Percentiles rank a stretch among this genome's conserved stretches.
Evolutionary conservation across 768 basidiomycete species (phyloP).

Genomic region (Pleurotus giganteus): DNA sequence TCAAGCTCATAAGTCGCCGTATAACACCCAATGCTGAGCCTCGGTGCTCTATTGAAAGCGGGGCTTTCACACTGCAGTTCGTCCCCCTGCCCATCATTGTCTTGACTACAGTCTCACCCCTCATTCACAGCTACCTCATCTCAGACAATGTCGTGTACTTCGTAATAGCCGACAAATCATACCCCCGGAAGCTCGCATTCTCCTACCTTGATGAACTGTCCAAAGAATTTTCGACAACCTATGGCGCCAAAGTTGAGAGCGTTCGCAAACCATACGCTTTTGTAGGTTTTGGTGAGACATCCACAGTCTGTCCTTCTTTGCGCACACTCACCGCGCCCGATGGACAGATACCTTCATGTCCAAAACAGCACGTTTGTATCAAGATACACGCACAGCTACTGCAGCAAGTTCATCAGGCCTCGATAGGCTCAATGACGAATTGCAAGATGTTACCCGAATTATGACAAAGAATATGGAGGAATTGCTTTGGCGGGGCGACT

Average conservation of each 20-base stretch:
- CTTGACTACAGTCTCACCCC: slow-evolving; percentile 10
- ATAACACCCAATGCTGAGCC: slow-evolving; percentile 94
- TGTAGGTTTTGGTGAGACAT: slow-evolving; percentile 86
- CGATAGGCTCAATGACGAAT: slow-evolving; percentile 90
- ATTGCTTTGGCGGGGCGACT: slow-evolving; percentile 96
- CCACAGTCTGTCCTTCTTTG: neutral
- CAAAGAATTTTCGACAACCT: slow-evolving; percentile 91
- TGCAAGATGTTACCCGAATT: slow-evolving; percentile 97
- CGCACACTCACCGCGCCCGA: neutral
- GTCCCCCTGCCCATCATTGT: slow-evolving; percentile 28
- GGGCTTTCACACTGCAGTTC: slow-evolving; percentile 93
- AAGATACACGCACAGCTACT: slow-evolving; percentile 84
- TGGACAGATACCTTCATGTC: slow-evolving; percentile 94
- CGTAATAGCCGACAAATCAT: slow-evolving; percentile 94
- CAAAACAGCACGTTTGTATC: slow-evolving; percentile 93
- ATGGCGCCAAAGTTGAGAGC: slow-evolving; percentile 90
- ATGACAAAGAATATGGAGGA: slow-evolving; percentile 99
- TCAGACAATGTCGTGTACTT: slow-evolving; percentile 92
- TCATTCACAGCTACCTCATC: slow-evolving; percentile 80
- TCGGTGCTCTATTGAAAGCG: slow-evolving; percentile 94
- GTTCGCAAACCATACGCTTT: slow-evolving; percentile 98
- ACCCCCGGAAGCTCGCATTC: slow-evolving; percentile 95
- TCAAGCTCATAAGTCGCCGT: slow-evolving; percentile 93
- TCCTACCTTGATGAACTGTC: slow-evolving; percentile 96
- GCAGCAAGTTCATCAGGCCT: slow-evolving; percentile 65